A percentile compares a stretch with the other conserved stretches of the same genome.
Conservation (phyloP, 768 basidiomycete genomes). For the Myochromella boudieri region DNA sequence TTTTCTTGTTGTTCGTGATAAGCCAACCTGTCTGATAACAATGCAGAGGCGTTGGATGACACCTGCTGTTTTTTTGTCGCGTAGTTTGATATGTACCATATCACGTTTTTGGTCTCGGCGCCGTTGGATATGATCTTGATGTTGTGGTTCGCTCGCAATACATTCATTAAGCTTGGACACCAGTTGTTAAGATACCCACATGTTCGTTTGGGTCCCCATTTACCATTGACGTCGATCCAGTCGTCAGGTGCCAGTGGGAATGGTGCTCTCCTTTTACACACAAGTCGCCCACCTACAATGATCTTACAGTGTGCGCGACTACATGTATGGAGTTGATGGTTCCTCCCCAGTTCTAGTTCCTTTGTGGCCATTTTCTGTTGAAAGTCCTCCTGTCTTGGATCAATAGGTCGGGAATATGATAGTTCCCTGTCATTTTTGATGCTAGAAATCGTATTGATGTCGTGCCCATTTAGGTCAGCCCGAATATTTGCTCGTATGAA, state of each 20-base stretch:
- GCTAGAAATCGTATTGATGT: conserved; percentile 6
- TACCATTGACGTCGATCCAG: conserved; percentile 24
- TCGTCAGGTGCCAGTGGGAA: conserved; percentile 19
- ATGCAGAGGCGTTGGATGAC: conserved; percentile 34
- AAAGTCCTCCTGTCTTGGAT: conserved; percentile 27
- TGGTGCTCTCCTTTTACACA: conserved; percentile 36
- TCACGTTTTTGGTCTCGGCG: conserved; percentile 28
- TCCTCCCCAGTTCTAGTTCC: conserved; percentile 24
- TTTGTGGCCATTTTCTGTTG: background rate
- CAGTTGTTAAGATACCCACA: conserved; percentile 26
- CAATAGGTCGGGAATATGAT: conserved; percentile 32
- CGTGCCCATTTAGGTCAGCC: conserved; percentile 26
- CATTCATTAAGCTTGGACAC: conserved; percentile 22
- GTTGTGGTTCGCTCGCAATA: conserved; percentile 35
- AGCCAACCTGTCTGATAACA: conserved; percentile 30
- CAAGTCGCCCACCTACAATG: conserved; percentile 7
- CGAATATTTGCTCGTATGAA: conserved; percentile 32
- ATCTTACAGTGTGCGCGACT: conserved; percentile 20
- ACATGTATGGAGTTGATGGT: conserved; percentile 35
- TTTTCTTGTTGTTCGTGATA: conserved; percentile 21
- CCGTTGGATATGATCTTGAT: conserved; percentile 36
- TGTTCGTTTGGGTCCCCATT: conserved; percentile 25
- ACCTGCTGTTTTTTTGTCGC: conserved; percentile 37
- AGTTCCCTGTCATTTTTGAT: conserved; percentile 20
- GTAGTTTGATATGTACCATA: conserved; percentile 40